Evolutionary conservation across 352 stramenopile genomes (phyloP).

Genomic region (Plasmopara halstedii): DNA sequence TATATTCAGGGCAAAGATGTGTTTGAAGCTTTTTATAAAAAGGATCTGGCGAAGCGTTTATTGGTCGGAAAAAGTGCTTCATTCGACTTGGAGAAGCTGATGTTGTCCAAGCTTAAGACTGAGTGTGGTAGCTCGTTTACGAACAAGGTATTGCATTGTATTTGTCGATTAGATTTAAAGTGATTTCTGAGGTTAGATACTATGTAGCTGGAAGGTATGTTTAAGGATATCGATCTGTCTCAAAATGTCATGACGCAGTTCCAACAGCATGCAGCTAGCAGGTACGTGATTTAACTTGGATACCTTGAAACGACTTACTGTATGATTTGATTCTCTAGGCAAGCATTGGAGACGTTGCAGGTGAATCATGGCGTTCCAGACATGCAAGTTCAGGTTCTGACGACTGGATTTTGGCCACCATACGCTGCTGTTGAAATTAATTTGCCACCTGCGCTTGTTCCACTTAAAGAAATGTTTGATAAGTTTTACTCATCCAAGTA

Average conservation of each 20-base stretch:
- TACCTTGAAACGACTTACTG: background rate
- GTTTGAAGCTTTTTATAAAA: slow-evolving; percentile 99
- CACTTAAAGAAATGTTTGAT: slow-evolving; percentile 81
- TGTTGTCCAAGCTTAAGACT: slow-evolving; percentile 96
- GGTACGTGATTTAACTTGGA: too few relatives aligned
- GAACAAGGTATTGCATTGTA: slow-evolving; percentile 74
- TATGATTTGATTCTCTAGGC: slow-evolving; percentile 15
- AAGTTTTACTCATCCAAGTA: slow-evolving; percentile 87
- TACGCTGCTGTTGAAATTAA: slow-evolving; percentile 86
- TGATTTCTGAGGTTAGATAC: slow-evolving; percentile 2
- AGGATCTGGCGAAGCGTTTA: slow-evolving; percentile 95
- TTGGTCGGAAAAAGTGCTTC: slow-evolving; percentile 86
- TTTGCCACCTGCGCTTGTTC: slow-evolving; percentile 49
- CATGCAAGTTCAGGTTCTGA: slow-evolving; percentile 96
- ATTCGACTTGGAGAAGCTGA: slow-evolving; percentile 94
- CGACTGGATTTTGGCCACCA: slow-evolving; percentile 96
- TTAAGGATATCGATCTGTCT: slow-evolving; percentile 98
- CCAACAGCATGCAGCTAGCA: slow-evolving; percentile 67
- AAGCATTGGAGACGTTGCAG: slow-evolving; percentile 40
- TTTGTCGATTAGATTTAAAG: background rate
- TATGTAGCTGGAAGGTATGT: slow-evolving; percentile 96
- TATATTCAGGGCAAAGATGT: slow-evolving; percentile 97
- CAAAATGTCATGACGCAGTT: slow-evolving; percentile 93
- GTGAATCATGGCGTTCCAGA: slow-evolving; percentile 56
- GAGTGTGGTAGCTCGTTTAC: slow-evolving; percentile 97